Evolutionary conservation across 1,139 yeast genomes (phyloP).

Genomic region (Diutina pseudorugosa): DNA sequence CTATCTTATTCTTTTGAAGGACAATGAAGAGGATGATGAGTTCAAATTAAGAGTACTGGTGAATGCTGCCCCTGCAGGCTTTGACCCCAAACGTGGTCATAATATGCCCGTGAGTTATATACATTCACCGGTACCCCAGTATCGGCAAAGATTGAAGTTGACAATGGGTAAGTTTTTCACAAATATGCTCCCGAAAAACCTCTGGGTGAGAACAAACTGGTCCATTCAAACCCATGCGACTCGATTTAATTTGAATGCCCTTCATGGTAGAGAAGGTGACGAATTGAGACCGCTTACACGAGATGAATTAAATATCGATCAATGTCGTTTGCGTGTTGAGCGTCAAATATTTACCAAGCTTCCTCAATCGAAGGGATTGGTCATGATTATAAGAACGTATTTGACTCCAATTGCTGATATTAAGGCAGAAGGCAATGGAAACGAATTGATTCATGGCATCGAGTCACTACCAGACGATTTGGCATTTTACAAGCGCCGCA

Average conservation of each 20-base stretch:
- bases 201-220: conserved; percentile 33
- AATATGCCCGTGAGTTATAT: conserved; percentile 26
- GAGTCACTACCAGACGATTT: conserved; percentile 45
- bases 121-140: conserved; percentile 33
- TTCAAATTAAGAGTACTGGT: conserved; percentile 23
- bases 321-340: conserved; percentile 26
- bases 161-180: conserved; percentile 30
- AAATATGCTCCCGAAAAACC: conserved; percentile 21
- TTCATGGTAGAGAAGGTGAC: conserved; percentile 25
- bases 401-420: conserved; percentile 23
- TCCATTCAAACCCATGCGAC: conserved; percentile 25
- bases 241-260: conserved; percentile 16
- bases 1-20: conserved; percentile 23
- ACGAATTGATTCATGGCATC: conserved; percentile 44
- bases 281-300: conserved; percentile 11
- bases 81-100: conserved; percentile 24
- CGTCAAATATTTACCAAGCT: conserved; percentile 28
- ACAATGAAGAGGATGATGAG: conserved; percentile 23
- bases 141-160: conserved; percentile 17
- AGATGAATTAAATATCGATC: conserved; percentile 26
- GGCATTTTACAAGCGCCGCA: conserved; percentile 47
- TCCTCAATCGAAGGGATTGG: conserved; percentile 24
- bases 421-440: conserved; percentile 25
- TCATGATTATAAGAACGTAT: conserved; percentile 32
- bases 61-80: conserved; percentile 32